Base-by-base conservation (phyloP, 2,329 filamentous ascomycete species). In the Zarea fungicola region DNA sequence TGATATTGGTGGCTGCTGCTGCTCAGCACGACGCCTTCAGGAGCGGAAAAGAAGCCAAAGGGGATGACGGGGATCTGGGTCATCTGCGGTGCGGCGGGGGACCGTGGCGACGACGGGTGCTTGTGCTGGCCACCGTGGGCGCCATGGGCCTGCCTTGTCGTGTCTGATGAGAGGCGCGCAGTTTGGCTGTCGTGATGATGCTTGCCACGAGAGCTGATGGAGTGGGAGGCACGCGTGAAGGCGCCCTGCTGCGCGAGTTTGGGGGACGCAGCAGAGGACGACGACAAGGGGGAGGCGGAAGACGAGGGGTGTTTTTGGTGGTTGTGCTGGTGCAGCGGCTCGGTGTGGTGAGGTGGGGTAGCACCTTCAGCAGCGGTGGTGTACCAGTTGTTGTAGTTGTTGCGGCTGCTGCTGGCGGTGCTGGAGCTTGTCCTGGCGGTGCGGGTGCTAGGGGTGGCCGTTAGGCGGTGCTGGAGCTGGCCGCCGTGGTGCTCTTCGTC, bases 1-100 rank as follows among this genome's bases (percentile, higher is more conserved):
- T n/a, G n/a, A n/a, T n/a, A n/a, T n/a, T n/a, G n/a, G n/a, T n/a
- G n/a, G n/a, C n/a, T n/a, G n/a, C n/a, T n/a, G n/a, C n/a, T n/a
- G n/a, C n/a, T n/a, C n/a, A n/a, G n/a, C n/a, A n/a, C 56, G 59
- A 70, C 29, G 29, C 26, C n/a, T 16, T 19, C 21, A 35, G n/a
- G 21, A 16, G 18, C 22, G 22, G 45, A 41, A 31, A 32, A 31
- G 21, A 49, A 74, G 46, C 75, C 72, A 61, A 68, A 63, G 56
- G 72, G 71, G 53, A 65, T 54, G 51, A 64, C 65, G 50, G 61
- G 58, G 46, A 72, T 70, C 54, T 65, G 54, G 51, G 64, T 66
- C 59, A 66, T 63, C 54, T 65, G 62, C 51, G 61, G 63, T 36
- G 32, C 49, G 36, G 43, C 26, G 43, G 49, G 42, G 23, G 48